Evolutionary conservation across 768 basidiomycete genomes (phyloP).

Genomic region (Russula olivacea): DNA sequence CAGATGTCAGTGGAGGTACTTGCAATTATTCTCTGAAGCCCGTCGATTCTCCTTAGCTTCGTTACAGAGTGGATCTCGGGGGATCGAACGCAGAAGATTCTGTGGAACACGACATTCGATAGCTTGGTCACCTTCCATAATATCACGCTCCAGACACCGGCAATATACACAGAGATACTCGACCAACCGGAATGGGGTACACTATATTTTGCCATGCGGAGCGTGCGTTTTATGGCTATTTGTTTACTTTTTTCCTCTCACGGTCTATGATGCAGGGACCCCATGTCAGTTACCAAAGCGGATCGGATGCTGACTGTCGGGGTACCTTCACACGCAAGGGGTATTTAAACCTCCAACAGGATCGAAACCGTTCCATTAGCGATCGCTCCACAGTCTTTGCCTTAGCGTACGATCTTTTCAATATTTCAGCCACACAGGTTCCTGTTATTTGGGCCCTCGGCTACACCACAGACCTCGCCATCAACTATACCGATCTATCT

Average conservation of each 20-base stretch:
- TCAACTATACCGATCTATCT: slow-evolving; percentile 32
- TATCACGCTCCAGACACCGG: slow-evolving; percentile 2
- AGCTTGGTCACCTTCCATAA: slow-evolving; percentile 24
- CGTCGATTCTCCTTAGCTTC: background rate
- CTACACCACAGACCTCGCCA: slow-evolving; percentile 28
- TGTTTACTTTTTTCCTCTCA: background rate
- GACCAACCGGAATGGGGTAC: slow-evolving; percentile 25
- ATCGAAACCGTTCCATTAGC: slow-evolving; percentile 7
- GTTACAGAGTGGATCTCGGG: slow-evolving; percentile 28
- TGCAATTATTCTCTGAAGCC: background rate
- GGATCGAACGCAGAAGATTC: slow-evolving; percentile 8
- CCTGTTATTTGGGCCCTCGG: slow-evolving; percentile 31
- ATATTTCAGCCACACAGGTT: slow-evolving; percentile 19
- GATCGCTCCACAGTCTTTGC: slow-evolving; percentile 26
- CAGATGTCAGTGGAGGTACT: slow-evolving; percentile 37
- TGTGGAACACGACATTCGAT: slow-evolving; percentile 3
- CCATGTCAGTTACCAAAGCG: slow-evolving; percentile 11
- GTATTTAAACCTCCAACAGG: slow-evolving; percentile 1
- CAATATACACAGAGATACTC: slow-evolving; percentile 13
- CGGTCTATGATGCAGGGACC: background rate
- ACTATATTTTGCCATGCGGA: slow-evolving; percentile 18
- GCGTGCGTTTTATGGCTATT: slow-evolving; percentile 5
- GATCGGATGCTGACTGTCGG: slow-evolving; percentile 12
- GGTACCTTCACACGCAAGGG: slow-evolving; percentile 24
- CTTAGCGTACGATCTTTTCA: slow-evolving; percentile 28